Conservation (phyloP, 148 eudicot species). For the Chenopodium suecicum region DNA sequence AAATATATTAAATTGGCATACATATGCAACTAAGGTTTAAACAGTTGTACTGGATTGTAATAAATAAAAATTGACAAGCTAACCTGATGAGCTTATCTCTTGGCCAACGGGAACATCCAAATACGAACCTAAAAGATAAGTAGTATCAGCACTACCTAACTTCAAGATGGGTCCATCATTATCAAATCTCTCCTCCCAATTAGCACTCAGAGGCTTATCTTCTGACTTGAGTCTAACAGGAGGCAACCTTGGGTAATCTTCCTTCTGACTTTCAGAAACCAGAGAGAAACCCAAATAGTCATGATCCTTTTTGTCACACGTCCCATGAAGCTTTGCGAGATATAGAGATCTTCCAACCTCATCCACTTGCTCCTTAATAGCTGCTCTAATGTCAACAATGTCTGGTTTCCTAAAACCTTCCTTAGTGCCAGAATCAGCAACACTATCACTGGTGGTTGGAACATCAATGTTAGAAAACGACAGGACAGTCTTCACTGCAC, state of each 20-base stretch:
- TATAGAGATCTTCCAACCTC: constrained; percentile 86
- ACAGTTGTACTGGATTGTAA: constrained; percentile 7
- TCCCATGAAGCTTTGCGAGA: constrained; percentile 62
- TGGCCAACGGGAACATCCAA: constrained; percentile 97
- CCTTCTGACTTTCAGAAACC: constrained; percentile 60
- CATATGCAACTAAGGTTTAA: neutral
- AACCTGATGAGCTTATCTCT: constrained; percentile 80
- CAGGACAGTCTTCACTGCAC: constrained; percentile 70
- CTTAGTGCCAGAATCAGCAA: constrained; percentile 36
- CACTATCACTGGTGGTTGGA: constrained; percentile 50
- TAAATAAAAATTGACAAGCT: constrained; percentile 9
- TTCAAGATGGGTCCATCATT: constrained; percentile 65
- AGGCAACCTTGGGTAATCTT: constrained; percentile 86
- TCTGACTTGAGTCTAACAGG: constrained; percentile 91
- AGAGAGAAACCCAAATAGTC: constrained; percentile 48
- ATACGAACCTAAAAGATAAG: constrained; percentile 80
- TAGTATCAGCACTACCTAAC: constrained; percentile 51
- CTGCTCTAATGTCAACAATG: constrained; percentile 48
- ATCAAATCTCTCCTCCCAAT: constrained; percentile 80
- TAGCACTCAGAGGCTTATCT: constrained; percentile 53
- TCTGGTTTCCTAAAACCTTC: constrained; percentile 55
- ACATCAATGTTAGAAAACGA: constrained; percentile 56
- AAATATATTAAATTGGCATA: constrained; percentile 1
- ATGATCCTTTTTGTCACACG: constrained; percentile 49
- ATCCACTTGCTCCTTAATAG: constrained; percentile 83